Conservation (phyloP, 2,329 filamentous ascomycete species). For the Fusarium haematococcum region DNA sequence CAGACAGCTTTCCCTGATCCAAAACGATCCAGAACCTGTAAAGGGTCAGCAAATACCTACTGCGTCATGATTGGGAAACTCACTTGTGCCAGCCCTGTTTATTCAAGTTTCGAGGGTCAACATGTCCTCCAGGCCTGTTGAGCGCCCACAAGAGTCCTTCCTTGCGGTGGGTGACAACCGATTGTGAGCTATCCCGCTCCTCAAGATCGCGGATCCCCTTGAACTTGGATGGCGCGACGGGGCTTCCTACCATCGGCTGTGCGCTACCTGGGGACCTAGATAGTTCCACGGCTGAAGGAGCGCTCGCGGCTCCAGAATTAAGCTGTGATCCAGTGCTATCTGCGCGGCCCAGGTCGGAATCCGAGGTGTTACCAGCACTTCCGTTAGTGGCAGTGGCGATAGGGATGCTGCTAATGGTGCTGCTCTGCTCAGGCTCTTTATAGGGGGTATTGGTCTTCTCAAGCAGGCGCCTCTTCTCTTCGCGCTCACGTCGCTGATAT, state of each 20-base stretch:
- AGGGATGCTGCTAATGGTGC: conserved; percentile 52
- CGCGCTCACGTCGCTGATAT: conserved; percentile 91
- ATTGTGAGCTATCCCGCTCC: conserved; percentile 75
- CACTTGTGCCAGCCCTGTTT: conserved; percentile 99
- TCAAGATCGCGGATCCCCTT: conserved; percentile 94
- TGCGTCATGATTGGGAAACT: conserved; percentile 51
- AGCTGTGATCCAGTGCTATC: conserved; percentile 81
- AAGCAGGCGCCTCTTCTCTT: conserved; percentile 90
- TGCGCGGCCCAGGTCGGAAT: conserved; percentile 77
- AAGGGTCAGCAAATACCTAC: conserved; percentile 24
- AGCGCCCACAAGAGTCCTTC: conserved; percentile 96
- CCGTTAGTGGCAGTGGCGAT: conserved; percentile 55
- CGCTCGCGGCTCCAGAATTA: conserved; percentile 53
- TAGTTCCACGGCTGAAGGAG: conserved; percentile 54
- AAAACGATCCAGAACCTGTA: conserved; percentile 97
- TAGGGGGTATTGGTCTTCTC: conserved; percentile 87
- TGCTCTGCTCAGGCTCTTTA: conserved; percentile 74
- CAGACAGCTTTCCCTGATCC: conserved; percentile 94
- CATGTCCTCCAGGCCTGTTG: conserved; percentile 91
- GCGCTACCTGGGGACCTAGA: conserved; percentile 69
- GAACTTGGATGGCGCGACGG: conserved; percentile 73
- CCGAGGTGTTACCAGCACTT: conserved; percentile 64
- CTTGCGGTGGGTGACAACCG: conserved; percentile 76
- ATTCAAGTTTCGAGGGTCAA: conserved; percentile 93
- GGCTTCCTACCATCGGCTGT: conserved; percentile 61